phyloP scores from a whole-genome alignment of 768 basidiomycete genomes.

The Termitomyces sp. region DNA sequence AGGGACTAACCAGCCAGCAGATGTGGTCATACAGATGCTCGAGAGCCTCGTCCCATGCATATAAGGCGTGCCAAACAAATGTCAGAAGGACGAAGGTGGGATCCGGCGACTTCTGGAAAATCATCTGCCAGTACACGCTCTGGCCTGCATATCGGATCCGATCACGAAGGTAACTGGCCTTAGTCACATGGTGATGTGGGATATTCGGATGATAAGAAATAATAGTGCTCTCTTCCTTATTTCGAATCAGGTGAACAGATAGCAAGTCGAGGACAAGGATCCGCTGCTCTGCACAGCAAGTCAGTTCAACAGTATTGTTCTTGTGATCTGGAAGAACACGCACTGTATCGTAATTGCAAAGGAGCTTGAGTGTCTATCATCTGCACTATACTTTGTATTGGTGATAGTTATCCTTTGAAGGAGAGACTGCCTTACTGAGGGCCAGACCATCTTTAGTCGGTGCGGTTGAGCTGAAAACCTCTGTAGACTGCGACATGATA shows the following conservation, averaged over 20 bases:
- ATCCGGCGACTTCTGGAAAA: slow-evolving; percentile 18
- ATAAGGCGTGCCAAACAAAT: slow-evolving; percentile 24
- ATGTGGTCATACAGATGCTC: slow-evolving; percentile 22
- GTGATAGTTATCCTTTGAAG: background rate
- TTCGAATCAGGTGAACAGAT: slow-evolving; percentile 46
- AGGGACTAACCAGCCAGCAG: slow-evolving; percentile 16
- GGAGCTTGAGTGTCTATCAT: slow-evolving; percentile 41
- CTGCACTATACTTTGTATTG: slow-evolving; percentile 18
- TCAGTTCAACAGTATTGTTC: background rate
- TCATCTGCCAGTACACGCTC: slow-evolving; percentile 25
- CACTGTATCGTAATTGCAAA: slow-evolving; percentile 29
- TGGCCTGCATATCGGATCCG: slow-evolving; percentile 45
- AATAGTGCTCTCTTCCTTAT: slow-evolving; percentile 41
- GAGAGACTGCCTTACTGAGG: slow-evolving; percentile 11
- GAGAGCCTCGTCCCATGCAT: slow-evolving; percentile 25
- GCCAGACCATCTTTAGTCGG: slow-evolving; percentile 12
- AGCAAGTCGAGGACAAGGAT: slow-evolving; percentile 43
- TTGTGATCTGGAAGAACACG: slow-evolving; percentile 2
- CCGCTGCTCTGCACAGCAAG: slow-evolving; percentile 19
- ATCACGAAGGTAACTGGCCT: slow-evolving; percentile 39
- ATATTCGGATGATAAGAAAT: slow-evolving; percentile 46
- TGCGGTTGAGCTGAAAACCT: slow-evolving; percentile 1
- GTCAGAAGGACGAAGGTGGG: slow-evolving; percentile 23
- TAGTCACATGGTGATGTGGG: slow-evolving; percentile 32
- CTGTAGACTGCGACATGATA: slow-evolving; percentile 10